Percentiles rank a stretch among this genome's conserved stretches.
These are phyloP conservation scores for Neospermospora avenae DNA, from an alignment of 2,329 filamentous ascomycete genomes.

Conservation along the genomic window DNA sequence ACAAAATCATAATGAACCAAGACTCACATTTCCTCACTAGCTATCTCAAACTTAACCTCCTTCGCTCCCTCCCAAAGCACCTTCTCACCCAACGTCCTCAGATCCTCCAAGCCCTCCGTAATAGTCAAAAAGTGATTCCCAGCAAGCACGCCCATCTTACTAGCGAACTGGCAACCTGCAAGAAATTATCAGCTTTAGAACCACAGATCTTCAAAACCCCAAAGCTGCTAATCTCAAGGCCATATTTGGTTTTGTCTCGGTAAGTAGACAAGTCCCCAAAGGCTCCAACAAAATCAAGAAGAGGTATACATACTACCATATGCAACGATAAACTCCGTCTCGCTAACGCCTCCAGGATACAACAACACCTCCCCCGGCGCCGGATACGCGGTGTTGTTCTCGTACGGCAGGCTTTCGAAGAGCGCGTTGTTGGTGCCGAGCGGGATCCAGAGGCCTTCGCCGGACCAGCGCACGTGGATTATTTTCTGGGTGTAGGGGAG, in stretches of 20 bases:
- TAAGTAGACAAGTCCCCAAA: too few relatives aligned
- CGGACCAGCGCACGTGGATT: conserved; percentile 32
- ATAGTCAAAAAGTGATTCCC: conserved; percentile 32
- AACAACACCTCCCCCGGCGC: conserved; percentile 26
- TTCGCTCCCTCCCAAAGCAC: conserved; percentile 30
- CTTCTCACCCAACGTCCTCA: conserved; percentile 23
- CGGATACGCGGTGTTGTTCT: conserved; percentile 29
- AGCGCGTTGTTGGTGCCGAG: conserved; percentile 22
- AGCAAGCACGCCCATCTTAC: conserved; percentile 29
- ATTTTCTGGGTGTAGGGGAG: conserved; percentile 29
- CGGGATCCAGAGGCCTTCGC: conserved; percentile 31
- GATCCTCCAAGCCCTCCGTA: conserved; percentile 24
- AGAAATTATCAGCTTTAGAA: too few relatives aligned
- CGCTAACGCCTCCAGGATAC: conserved; percentile 27
- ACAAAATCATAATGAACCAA: too few relatives aligned
- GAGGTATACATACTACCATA: conserved; percentile 22
- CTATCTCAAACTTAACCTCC: conserved; percentile 28
- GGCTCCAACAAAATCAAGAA: too few relatives aligned
- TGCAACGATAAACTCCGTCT: conserved; percentile 29
- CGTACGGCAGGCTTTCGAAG: conserved; percentile 23
- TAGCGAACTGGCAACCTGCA: conserved; percentile 21
- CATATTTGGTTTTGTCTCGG: too few relatives aligned
- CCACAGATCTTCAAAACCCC: too few relatives aligned
- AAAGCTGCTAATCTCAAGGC: too few relatives aligned
- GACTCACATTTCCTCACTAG: conserved; percentile 16